These are phyloP conservation scores for Pythium periplocum DNA, from an alignment of 352 stramenopile genomes.

Conservation along the genomic window DNA sequence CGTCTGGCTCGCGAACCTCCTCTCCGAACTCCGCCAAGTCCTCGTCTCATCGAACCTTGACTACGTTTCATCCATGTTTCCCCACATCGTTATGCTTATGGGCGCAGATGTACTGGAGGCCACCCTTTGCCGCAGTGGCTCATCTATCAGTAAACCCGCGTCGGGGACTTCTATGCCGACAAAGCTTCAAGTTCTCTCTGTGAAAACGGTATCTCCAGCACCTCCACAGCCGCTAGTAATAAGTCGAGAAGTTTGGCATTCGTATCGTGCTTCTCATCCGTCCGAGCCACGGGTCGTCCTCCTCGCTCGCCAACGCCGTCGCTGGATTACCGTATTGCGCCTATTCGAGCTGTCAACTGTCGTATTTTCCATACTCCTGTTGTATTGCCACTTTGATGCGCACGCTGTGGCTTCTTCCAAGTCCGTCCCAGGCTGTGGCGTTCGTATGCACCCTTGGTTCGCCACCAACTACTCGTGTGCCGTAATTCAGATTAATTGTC, in stretches of 20 bases:
- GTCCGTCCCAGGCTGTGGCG: not conserved
- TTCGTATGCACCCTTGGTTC: not conserved
- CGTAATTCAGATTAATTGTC: not conserved
- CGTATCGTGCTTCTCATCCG: not conserved
- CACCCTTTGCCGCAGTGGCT: not conserved
- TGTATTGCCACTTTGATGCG: not conserved
- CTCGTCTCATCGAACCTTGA: not conserved
- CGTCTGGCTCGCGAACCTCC: not conserved
- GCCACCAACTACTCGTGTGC: not conserved
- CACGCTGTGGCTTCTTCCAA: no score
- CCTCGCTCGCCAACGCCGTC: not conserved
- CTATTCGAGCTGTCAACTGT: not conserved
- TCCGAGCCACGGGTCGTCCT: not conserved
- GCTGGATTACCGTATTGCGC: not conserved
- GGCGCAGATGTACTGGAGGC: not conserved
- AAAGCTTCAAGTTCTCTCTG: no score
- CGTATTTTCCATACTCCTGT: not conserved
- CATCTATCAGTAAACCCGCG: not conserved
- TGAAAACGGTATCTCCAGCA: no score
- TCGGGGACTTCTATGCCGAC: no score
- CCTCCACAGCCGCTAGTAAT: no score
- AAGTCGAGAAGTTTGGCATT: not conserved
- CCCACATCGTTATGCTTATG: not conserved
- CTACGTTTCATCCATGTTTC: not conserved
- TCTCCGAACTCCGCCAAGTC: not conserved